Percentiles rank a stretch among this genome's conserved stretches.
Evolutionary conservation across 179 eudicot species (phyloP).

Genomic region (Spergularia azorica): DNA sequence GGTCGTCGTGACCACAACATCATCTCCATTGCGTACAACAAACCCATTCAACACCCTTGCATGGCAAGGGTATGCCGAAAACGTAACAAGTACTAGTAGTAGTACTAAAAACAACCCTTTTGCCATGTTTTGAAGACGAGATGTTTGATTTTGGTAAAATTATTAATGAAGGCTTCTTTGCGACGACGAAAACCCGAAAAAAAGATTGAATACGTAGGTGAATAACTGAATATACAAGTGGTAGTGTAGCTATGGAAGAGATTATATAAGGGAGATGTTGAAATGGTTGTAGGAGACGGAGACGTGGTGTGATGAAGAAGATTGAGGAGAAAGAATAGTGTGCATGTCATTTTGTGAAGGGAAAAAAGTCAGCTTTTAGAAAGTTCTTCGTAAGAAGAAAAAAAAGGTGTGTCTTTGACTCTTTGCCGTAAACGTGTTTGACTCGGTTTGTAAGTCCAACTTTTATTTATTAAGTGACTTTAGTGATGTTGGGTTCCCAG

Average conservation of each 20-base stretch:
- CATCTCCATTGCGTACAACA: background rate
- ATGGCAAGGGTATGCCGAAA: conserved; percentile 17
- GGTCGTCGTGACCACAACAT: conserved; percentile 6
- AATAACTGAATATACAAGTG: background rate
- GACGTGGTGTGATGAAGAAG: no score
- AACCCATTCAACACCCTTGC: conserved; percentile 31
- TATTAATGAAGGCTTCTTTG: background rate
- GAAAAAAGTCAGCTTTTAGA: conserved; percentile 21
- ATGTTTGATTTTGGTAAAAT: no score
- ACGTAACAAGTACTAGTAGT: conserved; percentile 1
- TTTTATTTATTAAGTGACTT: background rate
- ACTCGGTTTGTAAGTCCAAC: background rate
- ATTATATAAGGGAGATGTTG: conserved; percentile 19
- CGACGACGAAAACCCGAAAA: background rate
- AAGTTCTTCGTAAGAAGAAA: conserved; percentile 20
- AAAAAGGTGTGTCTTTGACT: no score
- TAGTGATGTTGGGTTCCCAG: background rate
- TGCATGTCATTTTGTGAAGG: conserved; percentile 8
- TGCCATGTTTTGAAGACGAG: conserved; percentile 13
- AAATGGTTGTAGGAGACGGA: no score
- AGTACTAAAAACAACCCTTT: conserved; percentile 2
- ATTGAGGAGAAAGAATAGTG: background rate
- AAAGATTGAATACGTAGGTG: background rate
- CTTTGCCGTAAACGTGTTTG: conserved; percentile 11
- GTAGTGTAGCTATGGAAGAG: background rate